These are phyloP conservation scores for Immersiella caudata DNA, from an alignment of 495 filamentous ascomycete genomes.

Conservation along the genomic window DNA sequence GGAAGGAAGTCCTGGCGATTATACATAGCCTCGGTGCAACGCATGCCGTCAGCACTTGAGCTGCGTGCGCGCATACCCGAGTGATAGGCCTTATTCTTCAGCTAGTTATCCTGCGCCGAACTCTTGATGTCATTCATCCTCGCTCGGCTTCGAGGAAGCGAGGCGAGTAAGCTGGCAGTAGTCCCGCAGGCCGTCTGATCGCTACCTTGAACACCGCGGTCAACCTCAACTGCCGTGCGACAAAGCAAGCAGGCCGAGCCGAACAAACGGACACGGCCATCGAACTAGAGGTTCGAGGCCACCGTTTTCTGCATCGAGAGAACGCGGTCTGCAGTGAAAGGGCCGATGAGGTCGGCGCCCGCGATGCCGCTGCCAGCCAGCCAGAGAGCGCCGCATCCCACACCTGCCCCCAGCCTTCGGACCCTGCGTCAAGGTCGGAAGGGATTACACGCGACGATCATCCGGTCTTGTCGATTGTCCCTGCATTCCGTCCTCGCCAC, in stretches of 20 bases:
- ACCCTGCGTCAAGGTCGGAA: background rate
- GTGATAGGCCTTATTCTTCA: background rate
- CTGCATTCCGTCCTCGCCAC: background rate
- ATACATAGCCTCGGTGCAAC: background rate
- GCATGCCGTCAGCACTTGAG: background rate
- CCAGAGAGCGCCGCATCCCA: background rate
- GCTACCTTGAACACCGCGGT: background rate
- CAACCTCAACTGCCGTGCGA: background rate
- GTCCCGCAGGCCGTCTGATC: background rate
- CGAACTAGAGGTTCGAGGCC: background rate
- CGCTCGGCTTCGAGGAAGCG: background rate
- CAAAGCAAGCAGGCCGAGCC: background rate
- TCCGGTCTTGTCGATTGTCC: background rate
- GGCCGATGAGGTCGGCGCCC: constrained; percentile 18
- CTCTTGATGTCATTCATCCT: background rate
- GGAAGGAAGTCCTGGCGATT: background rate
- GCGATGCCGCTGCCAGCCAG: background rate
- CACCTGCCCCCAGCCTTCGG: background rate
- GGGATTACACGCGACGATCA: background rate
- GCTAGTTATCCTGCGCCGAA: background rate
- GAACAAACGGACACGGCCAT: background rate
- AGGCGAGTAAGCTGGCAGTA: background rate
- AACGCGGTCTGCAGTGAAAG: constrained; percentile 9
- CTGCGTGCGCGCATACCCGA: background rate
- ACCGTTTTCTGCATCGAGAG: background rate